Evolutionary conservation across 2,329 filamentous ascomycete species (phyloP), one percentile per base, ranked within the genome.

Genomic region (Rosellinia necatrix): DNA sequence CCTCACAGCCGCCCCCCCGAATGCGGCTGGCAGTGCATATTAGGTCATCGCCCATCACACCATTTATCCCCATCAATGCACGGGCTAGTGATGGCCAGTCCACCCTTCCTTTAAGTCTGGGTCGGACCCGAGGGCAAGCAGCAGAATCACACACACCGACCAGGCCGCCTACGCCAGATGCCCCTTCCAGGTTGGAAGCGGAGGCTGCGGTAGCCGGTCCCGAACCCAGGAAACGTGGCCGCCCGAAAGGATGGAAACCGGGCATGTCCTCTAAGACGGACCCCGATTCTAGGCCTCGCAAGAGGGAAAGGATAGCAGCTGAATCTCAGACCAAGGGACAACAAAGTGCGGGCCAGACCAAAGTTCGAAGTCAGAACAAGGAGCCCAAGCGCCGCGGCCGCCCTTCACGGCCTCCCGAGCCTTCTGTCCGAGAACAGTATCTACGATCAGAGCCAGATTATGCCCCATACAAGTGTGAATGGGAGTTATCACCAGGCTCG

Each of bases 391-490:
- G 74, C 24, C 71, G 76, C 19, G 77, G 79, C 6, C 74, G 78
- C 3, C 76, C 75, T 4, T 72, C 74, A 3, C 75, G 74, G 49
- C 62, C 70, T 24, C 66, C 71, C 2, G 72, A 74, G 4, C 73
- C 72, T 13, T 69, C 74, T 12, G 72, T 75, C 0, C 66, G 72
- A 40, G 72, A 76, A 10, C 67, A 76, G 24, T 84, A 81, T 55
- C 66, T 70, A 24, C 64, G 61, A 17, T 66, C 76, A 19, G 66
- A 74, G 19, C 75, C 80, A 5, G 70, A 70, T 4, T 86, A 81
- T 62, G 53, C 76, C n/a, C 68, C 75, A 2, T 88, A 83, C 64
- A 56, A 77, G 8, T 88, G 85, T 68, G 82, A 87, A 67, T 88
- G 85, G 85, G 61, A 22, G n/a, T n/a, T 53, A 21, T 53, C 60